Evolutionary conservation across 2,329 filamentous ascomycete genomes (phyloP), one percentile per base, ranked within the genome.

Genomic region (Colletotrichum orchidophilum): DNA sequence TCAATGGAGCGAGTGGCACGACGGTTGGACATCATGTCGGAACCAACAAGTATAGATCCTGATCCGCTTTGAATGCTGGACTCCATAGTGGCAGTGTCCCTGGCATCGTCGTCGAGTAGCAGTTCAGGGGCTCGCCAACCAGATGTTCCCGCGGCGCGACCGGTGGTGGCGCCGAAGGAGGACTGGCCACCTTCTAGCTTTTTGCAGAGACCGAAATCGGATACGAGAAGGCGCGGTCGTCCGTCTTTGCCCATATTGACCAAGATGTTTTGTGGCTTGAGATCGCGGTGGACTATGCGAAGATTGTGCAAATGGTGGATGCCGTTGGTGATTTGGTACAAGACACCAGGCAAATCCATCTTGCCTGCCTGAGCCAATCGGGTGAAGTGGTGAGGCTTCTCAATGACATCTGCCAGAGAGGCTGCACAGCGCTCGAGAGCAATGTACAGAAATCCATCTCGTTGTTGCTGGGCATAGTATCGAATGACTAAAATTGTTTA

Each of bases 61-160:
- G 89, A 90, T 26, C 89, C 87, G 73, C 90, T 92, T 71, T 91
- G 88, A 35, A 86, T 90, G 75, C 86, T 88, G 2, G 83, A 79
- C 50, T 88, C 87, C 55, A 85, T 80, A 75, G 87, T 76, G 3
- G 81, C 80, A 50, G 39, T 46, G 39, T 88, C 84, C 21, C 88
- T 87, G 12, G 86, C 87, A 73, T 94, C 92, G 73, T 95, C 93
- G 76, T 95, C 93, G 5, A 96, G 88, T 15, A 99, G 90, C 4
- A 99, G 87, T 82, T 99, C 96, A 0, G 96, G 96, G 0, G 96
- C 96, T 70, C 97, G 94, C 96, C 96, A 99, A 7, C 96, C 96
- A 53, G 94, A 94, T 0, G 96, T 99, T 35, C 96, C 96, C 8
- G 94, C 94, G 1, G 96, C 96, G 77, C 97, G 94, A 13, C 95